phyloP scores from a whole-genome alignment of 163 green algal genomes.

The Prototheca wickerhamii region DNA sequence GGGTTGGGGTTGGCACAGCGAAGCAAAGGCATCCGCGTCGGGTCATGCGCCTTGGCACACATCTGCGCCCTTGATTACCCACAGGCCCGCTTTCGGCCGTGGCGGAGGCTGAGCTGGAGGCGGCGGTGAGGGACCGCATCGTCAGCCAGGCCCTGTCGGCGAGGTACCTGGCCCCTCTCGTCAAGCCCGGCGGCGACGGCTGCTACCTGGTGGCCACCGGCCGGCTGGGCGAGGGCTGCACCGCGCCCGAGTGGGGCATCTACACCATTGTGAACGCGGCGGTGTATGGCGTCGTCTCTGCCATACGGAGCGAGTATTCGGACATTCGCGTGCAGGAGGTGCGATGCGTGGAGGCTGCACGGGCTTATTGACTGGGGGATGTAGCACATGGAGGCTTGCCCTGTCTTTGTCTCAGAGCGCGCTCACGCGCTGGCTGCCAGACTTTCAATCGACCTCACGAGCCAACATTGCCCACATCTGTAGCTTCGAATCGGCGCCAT shows the following conservation, averaged over 20 bases:
- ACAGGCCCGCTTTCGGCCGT: neutral
- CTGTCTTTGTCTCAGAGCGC: neutral
- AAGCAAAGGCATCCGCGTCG: neutral
- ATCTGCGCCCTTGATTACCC: neutral
- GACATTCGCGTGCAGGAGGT: neutral
- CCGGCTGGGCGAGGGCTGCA: neutral
- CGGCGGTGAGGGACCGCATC: neutral
- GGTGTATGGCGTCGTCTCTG: neutral
- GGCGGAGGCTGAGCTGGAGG: neutral
- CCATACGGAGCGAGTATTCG: neutral
- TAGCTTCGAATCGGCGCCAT: neutral
- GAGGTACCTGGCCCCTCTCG: neutral
- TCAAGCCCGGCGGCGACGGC: neutral
- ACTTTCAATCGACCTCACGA: neutral
- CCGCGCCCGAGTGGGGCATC: neutral
- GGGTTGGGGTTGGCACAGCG: neutral
- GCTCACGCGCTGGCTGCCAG: neutral
- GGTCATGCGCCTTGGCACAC: neutral
- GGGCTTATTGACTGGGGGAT: neutral
- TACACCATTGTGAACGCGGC: neutral
- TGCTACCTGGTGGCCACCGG: constrained; percentile 3
- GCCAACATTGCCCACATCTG: neutral
- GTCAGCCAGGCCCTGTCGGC: neutral
- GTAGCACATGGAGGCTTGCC: neutral
- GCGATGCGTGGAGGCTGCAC: neutral